Percentiles rank a stretch among this genome's conserved stretches.
These are phyloP conservation scores for Quillaja saponaria DNA, from an alignment of 306 rosid genomes.

Conservation along the genomic window DNA sequence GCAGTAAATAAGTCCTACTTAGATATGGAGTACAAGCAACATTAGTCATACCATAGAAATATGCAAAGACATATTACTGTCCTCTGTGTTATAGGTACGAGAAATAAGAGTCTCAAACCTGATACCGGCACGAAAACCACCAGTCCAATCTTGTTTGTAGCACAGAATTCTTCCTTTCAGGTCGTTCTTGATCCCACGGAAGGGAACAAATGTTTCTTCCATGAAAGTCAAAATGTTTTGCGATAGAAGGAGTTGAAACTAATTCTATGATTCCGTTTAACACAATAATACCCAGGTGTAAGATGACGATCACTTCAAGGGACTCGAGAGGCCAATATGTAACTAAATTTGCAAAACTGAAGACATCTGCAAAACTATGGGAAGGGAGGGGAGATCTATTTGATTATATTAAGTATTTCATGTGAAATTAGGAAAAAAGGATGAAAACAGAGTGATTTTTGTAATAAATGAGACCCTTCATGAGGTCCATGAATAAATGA, in stretches of 20 bases:
- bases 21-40: neutral
- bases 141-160: slow-evolving; percentile 92
- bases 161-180: slow-evolving; percentile 76
- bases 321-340: slow-evolving; percentile 58
- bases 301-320: slow-evolving; percentile 29
- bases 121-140: slow-evolving; percentile 72
- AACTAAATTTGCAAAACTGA: slow-evolving; percentile 39
- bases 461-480: slow-evolving; percentile 36
- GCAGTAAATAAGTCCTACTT: neutral
- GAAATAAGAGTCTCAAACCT: slow-evolving; percentile 51
- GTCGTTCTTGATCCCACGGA: slow-evolving; percentile 91
- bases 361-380: slow-evolving; percentile 32
- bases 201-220: slow-evolving; percentile 98
- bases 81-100: neutral
- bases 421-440: slow-evolving; percentile 34
- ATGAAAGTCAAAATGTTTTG: slow-evolving; percentile 39
- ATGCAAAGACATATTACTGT: slow-evolving; percentile 1
- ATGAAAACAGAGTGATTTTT: slow-evolving; percentile 27
- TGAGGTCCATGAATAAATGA: slow-evolving; percentile 43
- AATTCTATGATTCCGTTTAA: slow-evolving; percentile 33
- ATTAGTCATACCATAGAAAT: slow-evolving; percentile 21
- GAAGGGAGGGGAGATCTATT: slow-evolving; percentile 48
- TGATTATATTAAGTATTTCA: no score
- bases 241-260: slow-evolving; percentile 30
- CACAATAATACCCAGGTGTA: slow-evolving; percentile 25